Evolutionary conservation across 1,284 basidiomycete genomes (phyloP).

Genomic region (Limonomyces culmigenus): DNA sequence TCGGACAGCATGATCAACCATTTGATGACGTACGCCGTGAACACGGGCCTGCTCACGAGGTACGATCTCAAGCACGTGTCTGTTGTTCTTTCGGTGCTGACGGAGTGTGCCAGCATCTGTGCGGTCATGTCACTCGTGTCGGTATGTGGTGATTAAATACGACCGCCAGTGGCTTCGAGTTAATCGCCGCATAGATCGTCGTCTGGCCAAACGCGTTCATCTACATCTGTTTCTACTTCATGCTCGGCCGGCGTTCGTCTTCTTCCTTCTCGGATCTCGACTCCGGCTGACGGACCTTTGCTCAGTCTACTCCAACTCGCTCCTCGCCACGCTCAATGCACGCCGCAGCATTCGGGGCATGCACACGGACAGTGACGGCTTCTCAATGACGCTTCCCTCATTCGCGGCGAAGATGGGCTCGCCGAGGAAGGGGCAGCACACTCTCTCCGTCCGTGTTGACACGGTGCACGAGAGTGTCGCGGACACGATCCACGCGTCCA

Average conservation of each 20-base stretch:
- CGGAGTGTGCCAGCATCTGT: slow-evolving; percentile 32
- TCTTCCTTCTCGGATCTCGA: neutral
- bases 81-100: too few relatives aligned
- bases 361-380: slow-evolving; percentile 23
- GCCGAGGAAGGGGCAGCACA: too few relatives aligned
- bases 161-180: neutral
- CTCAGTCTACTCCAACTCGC: slow-evolving; percentile 26
- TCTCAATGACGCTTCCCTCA: too few relatives aligned
- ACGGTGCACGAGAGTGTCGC: too few relatives aligned
- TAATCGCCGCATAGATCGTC: slow-evolving; percentile 21
- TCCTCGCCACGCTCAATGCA: slow-evolving; percentile 31
- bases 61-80: too few relatives aligned
- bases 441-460: too few relatives aligned
- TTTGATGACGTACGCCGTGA: slow-evolving; percentile 30
- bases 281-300: slow-evolving; percentile 11
- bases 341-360: slow-evolving; percentile 26
- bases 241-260: slow-evolving; percentile 25
- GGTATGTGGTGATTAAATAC: slow-evolving; percentile 15
- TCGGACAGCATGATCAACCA: neutral
- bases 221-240: slow-evolving; percentile 35
- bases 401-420: too few relatives aligned
- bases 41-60: slow-evolving; percentile 31
- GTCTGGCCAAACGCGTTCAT: slow-evolving; percentile 25
- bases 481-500: too few relatives aligned
- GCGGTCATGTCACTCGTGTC: slow-evolving; percentile 35